Evolutionary conservation across 2,329 filamentous ascomycete genomes (phyloP).

Genomic region (Penicillium crustosum): DNA sequence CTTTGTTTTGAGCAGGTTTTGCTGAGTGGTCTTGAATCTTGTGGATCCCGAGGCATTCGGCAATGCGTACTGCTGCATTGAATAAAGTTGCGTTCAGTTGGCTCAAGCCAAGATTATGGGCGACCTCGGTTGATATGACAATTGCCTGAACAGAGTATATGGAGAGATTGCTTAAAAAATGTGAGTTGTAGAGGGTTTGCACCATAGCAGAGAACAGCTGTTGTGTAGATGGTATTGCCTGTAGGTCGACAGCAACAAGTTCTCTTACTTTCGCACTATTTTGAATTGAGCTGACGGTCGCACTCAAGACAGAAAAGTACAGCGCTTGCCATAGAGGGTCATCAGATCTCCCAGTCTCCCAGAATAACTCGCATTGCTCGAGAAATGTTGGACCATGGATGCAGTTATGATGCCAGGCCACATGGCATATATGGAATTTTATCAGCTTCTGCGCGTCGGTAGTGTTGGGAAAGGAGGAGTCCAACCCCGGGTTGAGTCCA

Average conservation of each 20-base stretch:
- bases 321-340: conserved; percentile 29
- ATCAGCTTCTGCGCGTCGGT: conserved; percentile 23
- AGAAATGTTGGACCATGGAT: conserved; percentile 28
- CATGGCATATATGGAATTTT: conserved; percentile 24
- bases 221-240: conserved; percentile 24
- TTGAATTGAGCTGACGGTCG: conserved; percentile 27
- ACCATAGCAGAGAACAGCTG: conserved; percentile 36
- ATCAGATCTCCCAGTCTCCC: conserved; percentile 24
- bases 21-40: conserved; percentile 24
- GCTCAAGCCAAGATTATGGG: conserved; percentile 41
- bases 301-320: conserved; percentile 26
- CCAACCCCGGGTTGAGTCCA: conserved; percentile 10
- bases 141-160: conserved; percentile 39
- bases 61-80: conserved; percentile 38
- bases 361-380: conserved; percentile 28
- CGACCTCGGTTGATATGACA: conserved; percentile 40
- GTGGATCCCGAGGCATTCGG: conserved; percentile 32
- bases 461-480: conserved; percentile 11
- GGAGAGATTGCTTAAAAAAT: conserved; percentile 36
- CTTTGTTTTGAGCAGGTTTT: conserved; percentile 12
- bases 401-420: conserved; percentile 29
- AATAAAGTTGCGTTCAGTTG: conserved; percentile 38
- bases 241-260: conserved; percentile 19
- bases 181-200: conserved; percentile 32
- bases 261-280: conserved; percentile 23